Evolutionary conservation across 371 early-diverging fungal species (phyloP).

Genomic region (Mortierella polycephala): DNA sequence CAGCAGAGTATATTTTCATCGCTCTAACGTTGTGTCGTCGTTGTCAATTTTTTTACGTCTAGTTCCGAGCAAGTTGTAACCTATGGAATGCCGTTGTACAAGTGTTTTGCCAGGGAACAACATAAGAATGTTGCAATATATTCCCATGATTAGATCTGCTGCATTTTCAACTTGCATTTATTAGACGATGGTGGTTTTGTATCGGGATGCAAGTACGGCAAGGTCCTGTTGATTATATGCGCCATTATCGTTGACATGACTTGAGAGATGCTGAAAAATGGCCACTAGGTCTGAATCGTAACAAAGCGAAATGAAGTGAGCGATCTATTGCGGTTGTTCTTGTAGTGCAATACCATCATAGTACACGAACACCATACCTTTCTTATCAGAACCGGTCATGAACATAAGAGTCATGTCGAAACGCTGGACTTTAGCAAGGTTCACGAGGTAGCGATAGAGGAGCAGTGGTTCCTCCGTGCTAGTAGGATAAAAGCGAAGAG

Average conservation of each 20-base stretch:
- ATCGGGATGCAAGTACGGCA: conserved; percentile 31
- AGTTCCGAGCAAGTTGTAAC: conserved; percentile 27
- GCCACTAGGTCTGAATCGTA: conserved; percentile 21
- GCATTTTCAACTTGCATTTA: neutral
- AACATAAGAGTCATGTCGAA: conserved; percentile 79
- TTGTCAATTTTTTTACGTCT: neutral
- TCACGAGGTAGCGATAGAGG: conserved; percentile 58
- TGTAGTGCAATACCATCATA: no score
- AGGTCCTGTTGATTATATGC: conserved; percentile 29
- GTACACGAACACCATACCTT: conserved; percentile 55
- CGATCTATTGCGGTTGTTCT: no score
- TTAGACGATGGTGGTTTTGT: conserved; percentile 22
- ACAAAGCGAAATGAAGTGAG: neutral
- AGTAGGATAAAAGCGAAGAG: neutral
- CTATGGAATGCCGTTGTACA: neutral
- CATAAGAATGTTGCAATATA: no score
- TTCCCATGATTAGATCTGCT: no score
- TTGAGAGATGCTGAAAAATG: conserved; percentile 29
- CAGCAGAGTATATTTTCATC: no score
- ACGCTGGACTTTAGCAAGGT: conserved; percentile 66
- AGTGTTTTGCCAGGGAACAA: no score
- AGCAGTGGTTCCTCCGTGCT: conserved; percentile 57
- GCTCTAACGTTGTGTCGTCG: neutral
- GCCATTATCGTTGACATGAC: conserved; percentile 6
- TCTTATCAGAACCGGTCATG: conserved; percentile 62